Percentiles rank a stretch among this genome's conserved stretches.
Evolutionary conservation across 805 yeast species (phyloP).

Genomic region (Yarrowia phangngaensis): DNA sequence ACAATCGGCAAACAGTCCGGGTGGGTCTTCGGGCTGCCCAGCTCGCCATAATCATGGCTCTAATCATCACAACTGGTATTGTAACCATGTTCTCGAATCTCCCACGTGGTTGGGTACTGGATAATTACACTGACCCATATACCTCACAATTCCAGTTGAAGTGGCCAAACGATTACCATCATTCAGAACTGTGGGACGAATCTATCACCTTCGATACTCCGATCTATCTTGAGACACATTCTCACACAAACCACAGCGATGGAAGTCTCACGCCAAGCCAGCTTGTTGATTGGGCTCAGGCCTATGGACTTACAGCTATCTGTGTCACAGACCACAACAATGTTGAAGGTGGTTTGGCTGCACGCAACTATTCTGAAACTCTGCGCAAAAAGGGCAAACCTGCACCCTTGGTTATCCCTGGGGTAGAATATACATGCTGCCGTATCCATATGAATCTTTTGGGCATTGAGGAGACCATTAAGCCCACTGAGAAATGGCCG

Average conservation of each 20-base stretch:
- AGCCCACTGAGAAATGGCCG: slow-evolving; percentile 31
- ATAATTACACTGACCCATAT: slow-evolving; percentile 24
- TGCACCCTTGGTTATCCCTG: slow-evolving; percentile 32
- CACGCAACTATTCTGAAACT: slow-evolving; percentile 28
- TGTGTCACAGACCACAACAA: slow-evolving; percentile 34
- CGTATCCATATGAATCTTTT: slow-evolving; percentile 34
- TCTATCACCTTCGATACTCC: background rate
- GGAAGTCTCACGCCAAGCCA: slow-evolving; percentile 31
- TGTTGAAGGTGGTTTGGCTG: slow-evolving; percentile 32
- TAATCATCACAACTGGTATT: slow-evolving; percentile 24
- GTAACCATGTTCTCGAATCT: slow-evolving; percentile 17
- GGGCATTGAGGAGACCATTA: slow-evolving; percentile 33
- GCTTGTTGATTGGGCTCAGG: slow-evolving; percentile 34
- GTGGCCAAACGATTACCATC: slow-evolving; percentile 28
- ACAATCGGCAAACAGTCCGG: slow-evolving; percentile 22
- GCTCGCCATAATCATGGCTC: slow-evolving; percentile 23
- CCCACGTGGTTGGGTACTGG: slow-evolving; percentile 3
- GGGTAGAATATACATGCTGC: slow-evolving; percentile 34
- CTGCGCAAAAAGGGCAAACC: slow-evolving; percentile 1
- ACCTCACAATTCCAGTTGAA: slow-evolving; percentile 28
- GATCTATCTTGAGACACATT: slow-evolving; percentile 28
- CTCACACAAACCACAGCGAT: slow-evolving; percentile 33
- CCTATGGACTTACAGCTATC: slow-evolving; percentile 32
- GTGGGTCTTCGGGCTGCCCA: slow-evolving; percentile 25
- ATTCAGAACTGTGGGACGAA: slow-evolving; percentile 28